A percentile compares a stretch with the other conserved stretches of the same genome.
Evolutionary conservation across 768 basidiomycete species (phyloP).

Genomic region (Termitomyces sp.): DNA sequence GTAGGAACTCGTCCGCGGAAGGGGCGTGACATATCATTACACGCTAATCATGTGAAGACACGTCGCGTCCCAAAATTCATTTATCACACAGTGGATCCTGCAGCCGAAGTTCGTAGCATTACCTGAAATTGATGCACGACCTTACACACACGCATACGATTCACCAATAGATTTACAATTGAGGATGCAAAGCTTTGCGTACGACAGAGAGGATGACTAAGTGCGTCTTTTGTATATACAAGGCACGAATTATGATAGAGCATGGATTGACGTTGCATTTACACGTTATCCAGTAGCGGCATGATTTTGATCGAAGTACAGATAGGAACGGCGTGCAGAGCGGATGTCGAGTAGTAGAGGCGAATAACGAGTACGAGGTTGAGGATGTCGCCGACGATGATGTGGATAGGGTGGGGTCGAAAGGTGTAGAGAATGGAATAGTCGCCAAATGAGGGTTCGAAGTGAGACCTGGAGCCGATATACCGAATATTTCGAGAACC

Average conservation of each 20-base stretch:
- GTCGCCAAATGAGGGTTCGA: slow-evolving; percentile 7
- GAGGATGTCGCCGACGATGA: slow-evolving; percentile 18
- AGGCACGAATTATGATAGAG: slow-evolving; percentile 5
- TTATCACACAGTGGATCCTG: too few relatives aligned
- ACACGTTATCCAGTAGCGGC: slow-evolving; percentile 4
- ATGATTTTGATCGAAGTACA: slow-evolving; percentile 6
- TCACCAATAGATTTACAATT: neutral
- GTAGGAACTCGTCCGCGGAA: too few relatives aligned
- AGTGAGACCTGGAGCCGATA: neutral
- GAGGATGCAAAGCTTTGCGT: neutral
- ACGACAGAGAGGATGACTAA: neutral
- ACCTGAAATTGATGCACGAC: too few relatives aligned
- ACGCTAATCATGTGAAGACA: too few relatives aligned
- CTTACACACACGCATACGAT: neutral
- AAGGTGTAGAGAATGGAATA: neutral
- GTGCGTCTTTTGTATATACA: slow-evolving; percentile 12
- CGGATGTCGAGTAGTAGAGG: neutral
- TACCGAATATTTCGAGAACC: neutral
- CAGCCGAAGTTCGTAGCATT: too few relatives aligned
- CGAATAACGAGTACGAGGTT: neutral
- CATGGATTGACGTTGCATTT: slow-evolving; percentile 5
- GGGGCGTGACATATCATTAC: too few relatives aligned
- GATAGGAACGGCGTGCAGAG: neutral
- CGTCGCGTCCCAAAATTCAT: too few relatives aligned
- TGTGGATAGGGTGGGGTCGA: slow-evolving; percentile 18